Conservation (phyloP, 1,284 basidiomycete species). For the Meira nashicola region DNA sequence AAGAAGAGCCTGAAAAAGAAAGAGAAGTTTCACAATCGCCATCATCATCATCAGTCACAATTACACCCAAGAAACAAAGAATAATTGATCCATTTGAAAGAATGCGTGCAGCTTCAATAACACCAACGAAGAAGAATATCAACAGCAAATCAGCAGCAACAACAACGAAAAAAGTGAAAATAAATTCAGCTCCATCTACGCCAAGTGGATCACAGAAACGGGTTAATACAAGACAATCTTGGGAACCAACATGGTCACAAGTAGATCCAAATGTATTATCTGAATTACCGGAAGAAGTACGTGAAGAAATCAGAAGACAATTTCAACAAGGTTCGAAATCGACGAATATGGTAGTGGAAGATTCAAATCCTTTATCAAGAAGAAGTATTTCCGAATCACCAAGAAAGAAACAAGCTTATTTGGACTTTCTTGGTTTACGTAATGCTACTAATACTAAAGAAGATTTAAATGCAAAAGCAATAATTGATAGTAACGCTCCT, state of each 20-base stretch:
- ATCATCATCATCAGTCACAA: neutral
- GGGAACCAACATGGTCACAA: conserved; percentile 33
- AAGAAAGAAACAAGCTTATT: conserved; percentile 5
- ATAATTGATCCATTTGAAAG: neutral
- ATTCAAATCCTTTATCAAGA: conserved; percentile 2
- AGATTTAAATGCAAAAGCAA: too few species aligned
- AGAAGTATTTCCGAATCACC: neutral
- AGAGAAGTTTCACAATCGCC: conserved; percentile 8
- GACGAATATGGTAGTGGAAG: conserved; percentile 11
- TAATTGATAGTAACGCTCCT: too few species aligned
- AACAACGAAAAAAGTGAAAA: neutral
- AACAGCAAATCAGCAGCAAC: neutral
- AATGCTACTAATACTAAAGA: neutral
- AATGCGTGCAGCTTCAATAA: conserved; percentile 7
- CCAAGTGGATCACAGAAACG: conserved; percentile 5
- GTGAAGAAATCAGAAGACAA: conserved; percentile 40
- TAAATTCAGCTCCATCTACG: conserved; percentile 24
- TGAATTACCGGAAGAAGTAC: conserved; percentile 36
- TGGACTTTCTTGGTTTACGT: conserved; percentile 4
- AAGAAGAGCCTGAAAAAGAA: conserved; percentile 20
- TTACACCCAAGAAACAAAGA: neutral
- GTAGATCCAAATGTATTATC: conserved; percentile 43
- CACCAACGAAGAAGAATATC: conserved; percentile 7
- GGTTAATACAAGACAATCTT: neutral
- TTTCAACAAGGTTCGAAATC: conserved; percentile 22